Conservation (phyloP, 495 filamentous ascomycete genomes). For the Tetracladium marchalianum region DNA sequence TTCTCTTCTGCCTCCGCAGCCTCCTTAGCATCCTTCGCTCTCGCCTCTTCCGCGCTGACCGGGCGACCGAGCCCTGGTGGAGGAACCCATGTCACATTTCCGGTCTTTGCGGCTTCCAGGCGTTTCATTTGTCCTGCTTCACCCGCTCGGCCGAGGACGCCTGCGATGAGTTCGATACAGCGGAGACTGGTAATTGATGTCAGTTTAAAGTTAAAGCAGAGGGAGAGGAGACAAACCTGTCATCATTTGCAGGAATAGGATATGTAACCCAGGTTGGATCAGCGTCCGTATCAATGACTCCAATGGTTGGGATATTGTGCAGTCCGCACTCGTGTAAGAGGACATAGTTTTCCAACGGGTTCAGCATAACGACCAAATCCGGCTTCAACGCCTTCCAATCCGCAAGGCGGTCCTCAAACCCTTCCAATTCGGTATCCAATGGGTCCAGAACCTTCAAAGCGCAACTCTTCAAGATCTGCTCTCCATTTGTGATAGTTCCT, state of each 20-base stretch:
- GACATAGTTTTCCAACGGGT: conserved; percentile 84
- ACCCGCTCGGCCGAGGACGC: conserved; percentile 76
- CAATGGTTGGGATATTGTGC: conserved; percentile 86
- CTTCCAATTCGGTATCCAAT: conserved; percentile 52
- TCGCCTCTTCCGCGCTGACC: not conserved
- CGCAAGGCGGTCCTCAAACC: conserved; percentile 51
- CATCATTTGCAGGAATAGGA: conserved; percentile 93
- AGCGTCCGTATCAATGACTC: conserved; percentile 86
- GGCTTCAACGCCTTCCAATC: conserved; percentile 61
- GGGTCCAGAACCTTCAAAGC: conserved; percentile 60
- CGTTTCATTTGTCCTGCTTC: conserved; percentile 62
- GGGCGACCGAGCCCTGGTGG: conserved; percentile 8
- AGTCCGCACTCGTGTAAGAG: conserved; percentile 83
- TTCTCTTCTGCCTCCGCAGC: too few relatives aligned
- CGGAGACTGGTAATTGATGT: conserved; percentile 50
- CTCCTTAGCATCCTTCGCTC: not conserved
- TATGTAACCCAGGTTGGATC: conserved; percentile 94
- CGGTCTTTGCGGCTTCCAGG: conserved; percentile 46
- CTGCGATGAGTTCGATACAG: conserved; percentile 69
- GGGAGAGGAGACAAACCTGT: conserved; percentile 46
- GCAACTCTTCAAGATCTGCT: conserved; percentile 68
- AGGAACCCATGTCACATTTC: conserved; percentile 23
- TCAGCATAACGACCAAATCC: conserved; percentile 86
- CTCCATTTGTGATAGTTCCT: conserved; percentile 84
- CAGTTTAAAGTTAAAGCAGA: conserved; percentile 4